phyloP scores from a whole-genome alignment of 2,329 filamentous ascomycete genomes.

The Xenoacremonium recifei region DNA sequence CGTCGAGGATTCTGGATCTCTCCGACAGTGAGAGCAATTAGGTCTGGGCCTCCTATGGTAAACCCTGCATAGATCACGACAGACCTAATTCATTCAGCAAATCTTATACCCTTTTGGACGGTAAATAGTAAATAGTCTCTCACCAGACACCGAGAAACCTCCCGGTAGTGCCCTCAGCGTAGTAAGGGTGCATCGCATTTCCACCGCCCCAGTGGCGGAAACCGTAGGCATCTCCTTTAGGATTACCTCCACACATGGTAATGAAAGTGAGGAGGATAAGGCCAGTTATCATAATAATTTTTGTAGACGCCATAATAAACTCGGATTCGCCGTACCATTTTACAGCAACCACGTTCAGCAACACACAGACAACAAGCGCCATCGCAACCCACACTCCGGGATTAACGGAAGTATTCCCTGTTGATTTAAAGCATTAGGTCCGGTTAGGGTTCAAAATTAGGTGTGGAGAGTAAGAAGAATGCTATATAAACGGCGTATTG shows the following conservation, averaged over 20 bases:
- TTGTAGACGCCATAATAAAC: slow-evolving; percentile 53
- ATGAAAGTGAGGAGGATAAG: slow-evolving; percentile 62
- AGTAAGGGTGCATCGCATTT: slow-evolving; percentile 29
- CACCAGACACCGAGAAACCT: slow-evolving; percentile 57
- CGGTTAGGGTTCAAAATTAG: too few relatives aligned
- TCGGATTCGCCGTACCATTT: slow-evolving; percentile 39
- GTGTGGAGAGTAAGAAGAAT: too few relatives aligned
- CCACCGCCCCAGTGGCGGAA: slow-evolving; percentile 50
- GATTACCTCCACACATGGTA: slow-evolving; percentile 65
- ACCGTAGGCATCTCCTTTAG: slow-evolving; percentile 55
- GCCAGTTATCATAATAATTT: slow-evolving; percentile 45
- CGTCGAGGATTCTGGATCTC: slow-evolving; percentile 63
- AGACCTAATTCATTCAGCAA: too few relatives aligned
- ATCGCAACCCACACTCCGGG: slow-evolving; percentile 45
- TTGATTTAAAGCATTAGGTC: too few relatives aligned
- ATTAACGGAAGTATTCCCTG: slow-evolving; percentile 38
- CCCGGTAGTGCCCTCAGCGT: slow-evolving; percentile 47
- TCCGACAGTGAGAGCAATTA: slow-evolving; percentile 51
- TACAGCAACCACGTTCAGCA: slow-evolving; percentile 43
- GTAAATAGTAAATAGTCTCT: too few relatives aligned
- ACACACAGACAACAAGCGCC: slow-evolving; percentile 39
- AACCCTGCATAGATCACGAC: slow-evolving; percentile 64
- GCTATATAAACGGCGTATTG: too few relatives aligned
- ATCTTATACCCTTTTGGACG: too few relatives aligned
- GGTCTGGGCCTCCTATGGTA: slow-evolving; percentile 64